phyloP scores from a whole-genome alignment of 2,329 filamentous ascomycete species.

The Ophiostoma piceae region DNA sequence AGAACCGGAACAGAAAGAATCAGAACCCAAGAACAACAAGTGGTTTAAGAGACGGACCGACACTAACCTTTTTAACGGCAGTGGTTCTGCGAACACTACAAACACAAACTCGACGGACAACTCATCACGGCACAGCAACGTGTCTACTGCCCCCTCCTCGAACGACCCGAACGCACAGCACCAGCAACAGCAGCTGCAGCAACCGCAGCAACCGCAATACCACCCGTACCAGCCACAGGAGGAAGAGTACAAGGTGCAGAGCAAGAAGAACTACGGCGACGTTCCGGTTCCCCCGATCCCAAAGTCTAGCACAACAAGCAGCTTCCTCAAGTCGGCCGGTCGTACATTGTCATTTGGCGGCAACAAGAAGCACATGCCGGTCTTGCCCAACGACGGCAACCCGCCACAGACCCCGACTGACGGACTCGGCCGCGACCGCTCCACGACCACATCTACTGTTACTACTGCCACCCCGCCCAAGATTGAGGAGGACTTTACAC shows the following conservation, averaged over 20 bases:
- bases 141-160: constrained; percentile 57
- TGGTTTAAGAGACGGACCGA: constrained; percentile 5
- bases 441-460: constrained; percentile 50
- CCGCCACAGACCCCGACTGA: constrained; percentile 30
- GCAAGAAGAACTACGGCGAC: constrained; percentile 39
- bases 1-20: constrained; percentile 12
- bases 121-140: constrained; percentile 58
- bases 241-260: constrained; percentile 39
- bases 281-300: constrained; percentile 40
- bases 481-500: constrained; percentile 41
- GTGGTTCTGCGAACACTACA: constrained; percentile 57
- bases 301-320: constrained; percentile 44
- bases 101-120: constrained; percentile 56
- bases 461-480: constrained; percentile 50
- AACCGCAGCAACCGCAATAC: constrained; percentile 18
- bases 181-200: constrained; percentile 20
- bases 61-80: constrained; percentile 41
- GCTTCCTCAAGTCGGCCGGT: constrained; percentile 52
- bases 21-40: background rate
- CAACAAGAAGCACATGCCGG: constrained; percentile 45
- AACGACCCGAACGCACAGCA: constrained; percentile 40
- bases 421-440: constrained; percentile 41
- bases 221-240: constrained; percentile 18
- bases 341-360: constrained; percentile 57
- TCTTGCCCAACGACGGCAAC: constrained; percentile 35